Conservation (phyloP, 768 basidiomycete genomes). For the Tulasnella sp. region DNA sequence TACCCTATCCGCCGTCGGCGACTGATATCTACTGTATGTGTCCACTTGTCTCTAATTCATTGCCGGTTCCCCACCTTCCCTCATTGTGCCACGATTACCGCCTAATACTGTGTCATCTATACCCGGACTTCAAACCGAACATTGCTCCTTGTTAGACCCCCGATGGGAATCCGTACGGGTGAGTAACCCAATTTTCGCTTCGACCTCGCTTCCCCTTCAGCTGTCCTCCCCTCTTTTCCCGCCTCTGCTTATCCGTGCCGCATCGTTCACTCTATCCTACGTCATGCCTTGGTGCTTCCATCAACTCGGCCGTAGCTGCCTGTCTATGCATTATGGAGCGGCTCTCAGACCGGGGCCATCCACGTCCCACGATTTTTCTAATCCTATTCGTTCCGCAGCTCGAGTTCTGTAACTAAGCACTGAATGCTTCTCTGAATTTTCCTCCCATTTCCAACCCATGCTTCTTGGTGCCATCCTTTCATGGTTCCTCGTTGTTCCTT, state of each 20-base stretch:
- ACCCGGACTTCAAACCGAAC: neutral
- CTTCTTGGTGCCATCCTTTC: neutral
- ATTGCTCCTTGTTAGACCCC: conserved; percentile 56
- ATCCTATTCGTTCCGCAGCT: neutral
- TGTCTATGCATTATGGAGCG: neutral
- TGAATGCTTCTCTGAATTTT: neutral
- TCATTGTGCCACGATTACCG: neutral
- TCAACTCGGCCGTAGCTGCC: neutral
- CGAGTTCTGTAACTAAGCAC: neutral
- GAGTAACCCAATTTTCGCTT: conserved; percentile 4
- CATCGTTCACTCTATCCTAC: neutral
- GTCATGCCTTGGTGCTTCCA: neutral
- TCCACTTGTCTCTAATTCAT: neutral
- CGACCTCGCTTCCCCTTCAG: neutral
- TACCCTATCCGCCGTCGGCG: neutral
- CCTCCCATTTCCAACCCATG: neutral
- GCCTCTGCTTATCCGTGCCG: neutral
- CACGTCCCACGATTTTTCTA: neutral
- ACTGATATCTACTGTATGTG: neutral
- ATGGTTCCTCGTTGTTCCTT: neutral
- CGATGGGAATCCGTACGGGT: conserved; percentile 75
- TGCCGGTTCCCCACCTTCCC: neutral
- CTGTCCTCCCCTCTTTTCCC: neutral
- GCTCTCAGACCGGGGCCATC: neutral
- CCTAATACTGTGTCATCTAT: neutral